Evolutionary conservation across 208 protist species (phyloP), one percentile per base, ranked within the genome.

Genomic region (Leishmania major): DNA sequence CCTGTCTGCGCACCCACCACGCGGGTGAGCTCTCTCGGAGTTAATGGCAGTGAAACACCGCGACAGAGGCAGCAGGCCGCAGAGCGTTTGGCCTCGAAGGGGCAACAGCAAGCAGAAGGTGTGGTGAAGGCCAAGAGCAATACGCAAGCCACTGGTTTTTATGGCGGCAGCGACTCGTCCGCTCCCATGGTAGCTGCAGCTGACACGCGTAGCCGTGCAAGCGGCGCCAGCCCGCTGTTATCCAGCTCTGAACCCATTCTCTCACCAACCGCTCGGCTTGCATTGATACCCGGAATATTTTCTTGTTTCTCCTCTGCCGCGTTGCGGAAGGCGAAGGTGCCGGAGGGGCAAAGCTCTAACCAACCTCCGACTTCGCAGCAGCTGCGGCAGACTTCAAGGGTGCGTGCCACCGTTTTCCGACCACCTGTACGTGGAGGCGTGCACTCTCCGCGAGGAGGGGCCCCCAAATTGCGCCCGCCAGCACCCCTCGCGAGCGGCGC

Each of bases 51-150:
- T 19, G 60, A 19, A 62, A 80, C 76, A 0, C 72, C 77, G 1
- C 77, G 60, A 25, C 70, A 81, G 37, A 73, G 79, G 60, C 81
- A 85, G 37, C 69, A 77, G 10, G 77, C 77, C 2, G 59, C 81
- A 25, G 62, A 72, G 43, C 77, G 77, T 31, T 10, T 81, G 35
- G 31, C 62, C 59, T 40, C n/a, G 0, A 77, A 55, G 71, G 47
- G 77, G 49, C 81, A 49, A 37, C 15, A 11, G 1, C 73, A 45
- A 31, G 70, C 43, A 17, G 40, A 74, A 28, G 28, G 45, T 51
- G 70, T 51, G 67, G 67, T 45, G 45, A 55, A 37, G 1, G 22
- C 5, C 22, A 74, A 55, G 13, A 35, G 8, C 11, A 45, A 31
- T 22, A 6, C n/a, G 45, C 70, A 74, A 31, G 10, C 70, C 13